A percentile compares a stretch with the other conserved stretches of the same genome.
Conservation (phyloP, 2,329 filamentous ascomycete genomes). For the Trichophyton mentagrophytes region DNA sequence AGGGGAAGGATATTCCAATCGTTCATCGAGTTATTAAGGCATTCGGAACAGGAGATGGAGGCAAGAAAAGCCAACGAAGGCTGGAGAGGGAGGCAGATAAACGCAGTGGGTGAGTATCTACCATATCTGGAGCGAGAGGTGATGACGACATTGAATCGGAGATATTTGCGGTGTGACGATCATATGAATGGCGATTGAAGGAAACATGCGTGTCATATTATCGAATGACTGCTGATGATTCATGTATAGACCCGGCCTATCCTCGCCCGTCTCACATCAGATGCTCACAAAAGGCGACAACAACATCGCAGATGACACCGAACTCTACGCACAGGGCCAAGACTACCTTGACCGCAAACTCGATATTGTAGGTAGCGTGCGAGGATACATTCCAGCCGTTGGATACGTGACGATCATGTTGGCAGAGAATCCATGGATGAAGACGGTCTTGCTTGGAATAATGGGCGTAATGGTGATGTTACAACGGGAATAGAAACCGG, state of each 20-base stretch:
- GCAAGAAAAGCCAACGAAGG: slow-evolving; percentile 25
- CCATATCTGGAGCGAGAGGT: neutral
- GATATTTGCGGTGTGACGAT: neutral
- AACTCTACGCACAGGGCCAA: slow-evolving; percentile 75
- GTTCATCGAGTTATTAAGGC: slow-evolving; percentile 79
- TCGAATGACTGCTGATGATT: neutral
- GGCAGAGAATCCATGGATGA: slow-evolving; percentile 92
- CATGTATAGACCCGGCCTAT: neutral
- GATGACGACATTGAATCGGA: neutral
- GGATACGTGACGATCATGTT: slow-evolving; percentile 95
- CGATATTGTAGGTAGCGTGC: slow-evolving; percentile 86
- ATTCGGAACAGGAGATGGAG: slow-evolving; percentile 38
- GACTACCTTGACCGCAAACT: slow-evolving; percentile 67
- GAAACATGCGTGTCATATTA: neutral
- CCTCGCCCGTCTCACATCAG: slow-evolving; percentile 29
- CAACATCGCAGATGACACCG: slow-evolving; percentile 84
- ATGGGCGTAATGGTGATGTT: slow-evolving; percentile 92
- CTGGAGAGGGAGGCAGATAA: slow-evolving; percentile 5
- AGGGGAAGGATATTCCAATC: slow-evolving; percentile 92
- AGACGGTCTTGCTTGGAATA: slow-evolving; percentile 83
- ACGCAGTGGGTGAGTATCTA: slow-evolving; percentile 6
- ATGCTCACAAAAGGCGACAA: slow-evolving; percentile 97
- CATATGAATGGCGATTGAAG: neutral
- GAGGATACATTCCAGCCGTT: slow-evolving; percentile 85
- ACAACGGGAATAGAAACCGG: slow-evolving; percentile 60